These are phyloP conservation scores for Amniculicola lignicola DNA, from an alignment of 495 filamentous ascomycete species.

Conservation along the genomic window DNA sequence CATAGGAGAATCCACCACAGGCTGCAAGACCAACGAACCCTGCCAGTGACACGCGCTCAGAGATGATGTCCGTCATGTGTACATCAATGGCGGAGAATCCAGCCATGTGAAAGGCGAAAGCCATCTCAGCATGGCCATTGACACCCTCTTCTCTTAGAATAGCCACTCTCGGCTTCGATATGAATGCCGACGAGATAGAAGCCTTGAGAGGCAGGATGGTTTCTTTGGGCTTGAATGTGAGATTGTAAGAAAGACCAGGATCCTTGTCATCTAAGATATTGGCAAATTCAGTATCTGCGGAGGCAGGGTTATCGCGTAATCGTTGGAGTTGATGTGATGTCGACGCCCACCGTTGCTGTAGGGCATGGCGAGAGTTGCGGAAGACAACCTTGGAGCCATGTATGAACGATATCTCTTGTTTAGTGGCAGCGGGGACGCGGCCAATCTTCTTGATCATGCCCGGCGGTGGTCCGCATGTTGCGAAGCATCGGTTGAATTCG, in stretches of 20 bases:
- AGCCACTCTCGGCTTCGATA: slow-evolving; percentile 76
- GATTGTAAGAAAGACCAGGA: slow-evolving; percentile 80
- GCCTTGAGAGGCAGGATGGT: slow-evolving; percentile 65
- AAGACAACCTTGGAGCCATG: slow-evolving; percentile 66
- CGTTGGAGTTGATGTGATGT: slow-evolving; percentile 92
- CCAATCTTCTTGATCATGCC: slow-evolving; percentile 81
- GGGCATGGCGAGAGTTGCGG: slow-evolving; percentile 61
- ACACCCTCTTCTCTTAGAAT: slow-evolving; percentile 94
- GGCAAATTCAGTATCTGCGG: slow-evolving; percentile 80
- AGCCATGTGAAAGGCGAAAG: slow-evolving; percentile 88
- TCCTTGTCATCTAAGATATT: slow-evolving; percentile 72
- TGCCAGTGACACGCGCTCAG: slow-evolving; percentile 67
- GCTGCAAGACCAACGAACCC: slow-evolving; percentile 85
- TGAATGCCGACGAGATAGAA: slow-evolving; percentile 68
- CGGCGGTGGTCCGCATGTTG: slow-evolving; percentile 81
- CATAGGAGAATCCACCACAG: slow-evolving; percentile 96
- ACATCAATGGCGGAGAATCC: slow-evolving; percentile 91
- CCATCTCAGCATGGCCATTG: slow-evolving; percentile 95
- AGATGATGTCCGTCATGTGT: slow-evolving; percentile 94
- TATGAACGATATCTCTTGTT: slow-evolving; percentile 75
- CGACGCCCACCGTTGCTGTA: slow-evolving; percentile 84
- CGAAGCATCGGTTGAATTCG: slow-evolving; percentile 85
- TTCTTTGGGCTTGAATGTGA: slow-evolving; percentile 78
- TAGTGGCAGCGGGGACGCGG: slow-evolving; percentile 61
- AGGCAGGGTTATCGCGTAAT: slow-evolving; percentile 81